These are phyloP conservation scores for Lachnellula occidentalis DNA, from an alignment of 2,329 filamentous ascomycete genomes.

Conservation along the genomic window DNA sequence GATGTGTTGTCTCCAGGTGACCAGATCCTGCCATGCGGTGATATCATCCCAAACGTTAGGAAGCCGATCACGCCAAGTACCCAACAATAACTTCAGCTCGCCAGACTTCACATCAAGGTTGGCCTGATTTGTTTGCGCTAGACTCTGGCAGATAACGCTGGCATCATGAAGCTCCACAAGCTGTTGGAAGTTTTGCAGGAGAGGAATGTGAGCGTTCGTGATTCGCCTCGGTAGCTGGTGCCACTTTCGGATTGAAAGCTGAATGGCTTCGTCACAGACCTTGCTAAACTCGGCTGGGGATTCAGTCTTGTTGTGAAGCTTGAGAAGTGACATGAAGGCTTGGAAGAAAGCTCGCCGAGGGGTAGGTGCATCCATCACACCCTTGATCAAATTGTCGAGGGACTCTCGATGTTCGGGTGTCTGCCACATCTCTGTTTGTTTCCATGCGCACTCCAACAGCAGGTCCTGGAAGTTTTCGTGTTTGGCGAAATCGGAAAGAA, in stretches of 20 bases:
- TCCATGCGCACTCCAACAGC: constrained; percentile 90
- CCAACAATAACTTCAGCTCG: constrained; percentile 88
- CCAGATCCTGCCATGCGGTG: constrained; percentile 96
- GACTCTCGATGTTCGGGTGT: constrained; percentile 80
- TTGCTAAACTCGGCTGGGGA: constrained; percentile 74
- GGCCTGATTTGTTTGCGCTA: constrained; percentile 73
- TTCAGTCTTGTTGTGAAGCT: constrained; percentile 87
- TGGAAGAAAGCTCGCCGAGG: constrained; percentile 95
- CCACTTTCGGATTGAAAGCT: constrained; percentile 96
- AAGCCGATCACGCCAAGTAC: constrained; percentile 90
- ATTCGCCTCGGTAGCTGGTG: constrained; percentile 92
- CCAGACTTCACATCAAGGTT: constrained; percentile 94
- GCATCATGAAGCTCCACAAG: constrained; percentile 96
- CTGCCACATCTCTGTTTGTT: constrained; percentile 92
- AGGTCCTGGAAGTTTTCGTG: constrained; percentile 98
- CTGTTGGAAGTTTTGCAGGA: constrained; percentile 97
- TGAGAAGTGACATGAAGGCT: constrained; percentile 93
- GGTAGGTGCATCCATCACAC: constrained; percentile 94
- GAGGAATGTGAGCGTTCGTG: constrained; percentile 89
- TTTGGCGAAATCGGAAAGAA: constrained; percentile 94
- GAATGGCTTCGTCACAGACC: constrained; percentile 93
- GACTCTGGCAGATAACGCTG: constrained; percentile 88
- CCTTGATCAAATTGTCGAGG: constrained; percentile 89
- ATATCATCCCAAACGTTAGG: constrained; percentile 99
- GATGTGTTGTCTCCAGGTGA: constrained; percentile 99